Percentiles rank a stretch among this genome's conserved stretches.
Evolutionary conservation across 495 filamentous ascomycete species (phyloP).

Genomic region (Neurospora cerealis): DNA sequence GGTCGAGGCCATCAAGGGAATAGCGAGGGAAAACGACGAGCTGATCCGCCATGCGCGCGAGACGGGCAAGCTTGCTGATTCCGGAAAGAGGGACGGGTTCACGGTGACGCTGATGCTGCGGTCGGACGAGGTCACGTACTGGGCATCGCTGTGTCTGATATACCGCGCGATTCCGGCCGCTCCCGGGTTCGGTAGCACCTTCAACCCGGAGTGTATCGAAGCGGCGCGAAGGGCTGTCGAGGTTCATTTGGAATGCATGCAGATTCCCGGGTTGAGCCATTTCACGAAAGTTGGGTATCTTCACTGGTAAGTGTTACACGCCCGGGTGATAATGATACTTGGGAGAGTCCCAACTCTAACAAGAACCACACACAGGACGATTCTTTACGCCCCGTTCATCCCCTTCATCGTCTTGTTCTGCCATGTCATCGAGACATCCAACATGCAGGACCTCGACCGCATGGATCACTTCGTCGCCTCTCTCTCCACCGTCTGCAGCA

Average conservation of each 20-base stretch:
- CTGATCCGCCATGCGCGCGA: conserved; percentile 6
- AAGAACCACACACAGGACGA: conserved; percentile 34
- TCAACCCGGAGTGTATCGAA: conserved; percentile 50
- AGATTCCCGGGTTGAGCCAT: conserved; percentile 34
- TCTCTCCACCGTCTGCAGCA: conserved; percentile 37
- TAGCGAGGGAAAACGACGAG: conserved; percentile 6
- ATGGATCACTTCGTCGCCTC: conserved; percentile 50
- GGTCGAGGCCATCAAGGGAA: conserved; percentile 11
- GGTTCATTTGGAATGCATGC: conserved; percentile 43
- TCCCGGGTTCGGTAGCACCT: conserved; percentile 33
- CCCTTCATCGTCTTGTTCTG: conserved; percentile 65
- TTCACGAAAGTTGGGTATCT: conserved; percentile 47
- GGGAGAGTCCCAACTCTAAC: not conserved
- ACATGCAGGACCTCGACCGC: conserved; percentile 36
- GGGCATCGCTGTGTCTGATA: conserved; percentile 45
- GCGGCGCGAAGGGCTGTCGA: conserved; percentile 46
- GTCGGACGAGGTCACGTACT: conserved; percentile 46
- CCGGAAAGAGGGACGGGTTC: conserved; percentile 10
- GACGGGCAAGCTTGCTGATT: conserved; percentile 5
- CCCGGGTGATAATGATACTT: too few species aligned
- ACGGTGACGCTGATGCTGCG: conserved; percentile 37
- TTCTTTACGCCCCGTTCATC: conserved; percentile 56
- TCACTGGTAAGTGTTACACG: conserved; percentile 42
- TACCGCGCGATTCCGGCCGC: conserved; percentile 51
- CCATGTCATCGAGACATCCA: conserved; percentile 47